phyloP scores from a whole-genome alignment of 2,329 filamentous ascomycete genomes.

The Daldinia sp. region DNA sequence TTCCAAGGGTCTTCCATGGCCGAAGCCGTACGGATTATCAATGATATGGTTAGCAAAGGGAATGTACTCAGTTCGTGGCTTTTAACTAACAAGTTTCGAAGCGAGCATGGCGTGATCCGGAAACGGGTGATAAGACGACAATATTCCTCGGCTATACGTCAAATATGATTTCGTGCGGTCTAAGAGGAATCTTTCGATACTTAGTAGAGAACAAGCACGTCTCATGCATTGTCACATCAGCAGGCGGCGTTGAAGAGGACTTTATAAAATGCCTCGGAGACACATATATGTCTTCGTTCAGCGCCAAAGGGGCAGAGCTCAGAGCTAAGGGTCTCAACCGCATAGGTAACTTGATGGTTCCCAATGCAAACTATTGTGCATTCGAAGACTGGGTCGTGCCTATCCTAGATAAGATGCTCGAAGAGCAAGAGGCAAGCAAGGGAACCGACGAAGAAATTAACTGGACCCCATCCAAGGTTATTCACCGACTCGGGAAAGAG shows the following conservation, averaged over 20 bases:
- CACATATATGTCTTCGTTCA: constrained; percentile 91
- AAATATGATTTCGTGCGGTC: constrained; percentile 94
- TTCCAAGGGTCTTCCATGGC: constrained; percentile 79
- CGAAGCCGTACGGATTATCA: constrained; percentile 88
- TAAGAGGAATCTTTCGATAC: constrained; percentile 90
- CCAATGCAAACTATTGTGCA: constrained; percentile 95
- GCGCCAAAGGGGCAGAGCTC: constrained; percentile 76
- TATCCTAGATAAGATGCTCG: constrained; percentile 92
- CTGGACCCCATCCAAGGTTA: constrained; percentile 96
- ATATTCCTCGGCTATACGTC: constrained; percentile 98
- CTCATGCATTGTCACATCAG: constrained; percentile 92
- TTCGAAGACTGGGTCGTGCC: constrained; percentile 99
- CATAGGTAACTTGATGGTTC: constrained; percentile 94
- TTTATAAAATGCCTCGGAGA: constrained; percentile 97
- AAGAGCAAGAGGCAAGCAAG: constrained; percentile 86
- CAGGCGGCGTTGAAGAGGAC: constrained; percentile 95
- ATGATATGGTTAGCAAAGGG: constrained; percentile 79
- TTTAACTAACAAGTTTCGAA: constrained; percentile 43
- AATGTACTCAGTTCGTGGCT: constrained; percentile 26
- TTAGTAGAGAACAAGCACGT: constrained; percentile 93
- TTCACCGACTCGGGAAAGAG: constrained; percentile 87
- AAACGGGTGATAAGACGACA: constrained; percentile 81
- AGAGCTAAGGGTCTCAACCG: constrained; percentile 89
- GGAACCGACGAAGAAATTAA: constrained; percentile 71
- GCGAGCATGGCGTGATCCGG: constrained; percentile 83